Percentiles rank a stretch among this genome's conserved stretches.
Evolutionary conservation across 345 rosid genomes (phyloP).

Genomic region (Populus euphratica): DNA sequence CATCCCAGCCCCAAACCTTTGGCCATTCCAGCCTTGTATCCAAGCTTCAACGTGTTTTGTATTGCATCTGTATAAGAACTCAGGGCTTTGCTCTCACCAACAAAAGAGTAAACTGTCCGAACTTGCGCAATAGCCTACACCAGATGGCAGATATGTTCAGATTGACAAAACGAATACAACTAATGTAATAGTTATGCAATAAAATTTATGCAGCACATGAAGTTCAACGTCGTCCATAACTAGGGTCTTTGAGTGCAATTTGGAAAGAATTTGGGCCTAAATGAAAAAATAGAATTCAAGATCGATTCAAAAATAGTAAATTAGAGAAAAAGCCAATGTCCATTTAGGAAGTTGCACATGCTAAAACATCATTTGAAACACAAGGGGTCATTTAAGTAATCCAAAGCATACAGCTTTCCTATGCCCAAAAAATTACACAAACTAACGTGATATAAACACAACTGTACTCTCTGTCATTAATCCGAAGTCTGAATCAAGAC

Average conservation of each 20-base stretch:
- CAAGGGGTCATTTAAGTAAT: constrained; percentile 7
- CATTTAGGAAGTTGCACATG: constrained; percentile 20
- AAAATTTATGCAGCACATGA: neutral
- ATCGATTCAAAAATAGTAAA: neutral
- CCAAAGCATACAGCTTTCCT: constrained; percentile 13
- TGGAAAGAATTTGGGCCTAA: neutral
- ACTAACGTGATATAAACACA: constrained; percentile 18
- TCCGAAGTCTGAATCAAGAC: constrained; percentile 7
- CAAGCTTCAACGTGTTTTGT: constrained; percentile 89
- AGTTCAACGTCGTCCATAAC: neutral
- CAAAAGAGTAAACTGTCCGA: constrained; percentile 91
- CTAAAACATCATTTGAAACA: constrained; percentile 15
- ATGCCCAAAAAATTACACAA: constrained; percentile 12
- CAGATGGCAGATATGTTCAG: constrained; percentile 3
- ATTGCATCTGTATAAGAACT: constrained; percentile 88
- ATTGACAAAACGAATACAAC: neutral
- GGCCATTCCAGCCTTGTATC: constrained; percentile 99
- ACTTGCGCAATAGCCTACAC: constrained; percentile 93
- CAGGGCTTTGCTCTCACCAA: constrained; percentile 95
- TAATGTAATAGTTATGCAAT: neutral
- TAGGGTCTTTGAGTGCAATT: neutral
- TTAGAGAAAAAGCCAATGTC: constrained; percentile 12
- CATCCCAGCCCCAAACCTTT: constrained; percentile 98
- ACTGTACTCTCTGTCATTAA: constrained; percentile 20
- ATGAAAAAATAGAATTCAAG: neutral